Evolutionary conservation across 2,329 filamentous ascomycete species (phyloP).

Genomic region (Phoma sp.): DNA sequence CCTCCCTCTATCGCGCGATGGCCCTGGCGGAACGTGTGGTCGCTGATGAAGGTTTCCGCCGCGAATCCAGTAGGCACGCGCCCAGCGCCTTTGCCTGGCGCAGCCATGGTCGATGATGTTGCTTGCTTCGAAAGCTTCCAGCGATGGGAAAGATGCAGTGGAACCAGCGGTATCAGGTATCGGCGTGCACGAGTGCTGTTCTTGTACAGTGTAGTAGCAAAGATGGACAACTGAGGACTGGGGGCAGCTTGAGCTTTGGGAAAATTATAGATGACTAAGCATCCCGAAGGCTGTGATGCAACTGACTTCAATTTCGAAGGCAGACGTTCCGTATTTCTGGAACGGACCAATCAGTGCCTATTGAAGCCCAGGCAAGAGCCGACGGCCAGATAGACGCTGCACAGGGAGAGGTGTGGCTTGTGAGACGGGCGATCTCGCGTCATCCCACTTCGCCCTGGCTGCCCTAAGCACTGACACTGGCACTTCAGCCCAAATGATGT

Average conservation of each 20-base stretch:
- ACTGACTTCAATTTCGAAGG: background rate
- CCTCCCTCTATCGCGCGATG: conserved; percentile 77
- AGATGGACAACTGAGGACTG: background rate
- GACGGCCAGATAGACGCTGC: background rate
- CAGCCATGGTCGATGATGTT: conserved; percentile 22
- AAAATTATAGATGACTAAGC: conserved; percentile 28
- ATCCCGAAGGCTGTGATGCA: conserved; percentile 1
- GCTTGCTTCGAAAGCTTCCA: background rate
- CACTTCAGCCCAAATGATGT: conserved; percentile 13
- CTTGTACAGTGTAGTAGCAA: background rate
- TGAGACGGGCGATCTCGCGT: conserved; percentile 10
- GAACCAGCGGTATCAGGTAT: background rate
- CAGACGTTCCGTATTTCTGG: too few relatives aligned
- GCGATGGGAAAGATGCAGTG: background rate
- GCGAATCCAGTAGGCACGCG: conserved; percentile 76
- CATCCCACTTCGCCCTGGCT: conserved; percentile 11
- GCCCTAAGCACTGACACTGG: conserved; percentile 1
- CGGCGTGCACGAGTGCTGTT: background rate
- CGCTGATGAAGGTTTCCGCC: conserved; percentile 86
- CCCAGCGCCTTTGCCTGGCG: conserved; percentile 39
- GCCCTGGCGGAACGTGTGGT: conserved; percentile 85
- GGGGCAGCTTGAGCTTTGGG: conserved; percentile 6
- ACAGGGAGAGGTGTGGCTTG: background rate
- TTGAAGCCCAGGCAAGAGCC: background rate
- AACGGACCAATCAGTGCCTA: too few relatives aligned